These are phyloP conservation scores for Cymbomonas tetramitiformis DNA, from an alignment of 139 green algal genomes.

Conservation along the genomic window DNA sequence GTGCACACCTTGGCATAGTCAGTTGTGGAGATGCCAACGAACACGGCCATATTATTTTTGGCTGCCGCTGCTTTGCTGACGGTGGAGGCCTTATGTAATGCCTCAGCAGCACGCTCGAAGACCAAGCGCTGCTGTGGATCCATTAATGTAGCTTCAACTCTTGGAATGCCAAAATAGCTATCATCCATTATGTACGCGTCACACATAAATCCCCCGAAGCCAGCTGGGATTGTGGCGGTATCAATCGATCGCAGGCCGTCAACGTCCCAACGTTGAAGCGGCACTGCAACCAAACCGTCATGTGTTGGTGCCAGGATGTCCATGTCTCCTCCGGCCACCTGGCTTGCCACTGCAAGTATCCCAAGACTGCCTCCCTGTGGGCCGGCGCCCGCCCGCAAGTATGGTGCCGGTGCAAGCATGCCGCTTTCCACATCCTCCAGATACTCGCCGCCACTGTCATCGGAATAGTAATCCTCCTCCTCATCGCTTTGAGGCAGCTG, in stretches of 20 bases:
- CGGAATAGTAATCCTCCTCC: no score
- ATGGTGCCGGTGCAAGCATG: no score
- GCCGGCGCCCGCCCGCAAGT: no score
- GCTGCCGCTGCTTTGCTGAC: background rate
- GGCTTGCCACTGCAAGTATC: no score
- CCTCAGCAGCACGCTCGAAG: background rate
- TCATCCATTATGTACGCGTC: constrained; percentile 50
- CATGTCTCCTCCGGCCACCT: no score
- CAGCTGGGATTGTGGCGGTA: constrained; percentile 18
- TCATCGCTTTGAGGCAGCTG: no score
- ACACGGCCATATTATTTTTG: background rate
- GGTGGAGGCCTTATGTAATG: background rate
- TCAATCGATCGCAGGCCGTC: background rate
- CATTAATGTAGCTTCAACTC: background rate
- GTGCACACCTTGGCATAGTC: constrained; percentile 45
- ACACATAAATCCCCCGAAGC: constrained; percentile 48
- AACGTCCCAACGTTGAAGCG: no score
- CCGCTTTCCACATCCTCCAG: no score
- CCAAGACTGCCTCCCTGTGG: no score
- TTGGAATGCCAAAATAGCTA: background rate
- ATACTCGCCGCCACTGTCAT: no score
- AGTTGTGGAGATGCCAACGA: constrained; percentile 47
- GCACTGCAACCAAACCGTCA: no score
- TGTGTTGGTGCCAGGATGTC: no score
- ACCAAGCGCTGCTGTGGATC: constrained; percentile 30